Percentiles rank a stretch among this genome's conserved stretches.
Evolutionary conservation across 345 rosid species (phyloP).

Genomic region (Sisymbrium irio): DNA sequence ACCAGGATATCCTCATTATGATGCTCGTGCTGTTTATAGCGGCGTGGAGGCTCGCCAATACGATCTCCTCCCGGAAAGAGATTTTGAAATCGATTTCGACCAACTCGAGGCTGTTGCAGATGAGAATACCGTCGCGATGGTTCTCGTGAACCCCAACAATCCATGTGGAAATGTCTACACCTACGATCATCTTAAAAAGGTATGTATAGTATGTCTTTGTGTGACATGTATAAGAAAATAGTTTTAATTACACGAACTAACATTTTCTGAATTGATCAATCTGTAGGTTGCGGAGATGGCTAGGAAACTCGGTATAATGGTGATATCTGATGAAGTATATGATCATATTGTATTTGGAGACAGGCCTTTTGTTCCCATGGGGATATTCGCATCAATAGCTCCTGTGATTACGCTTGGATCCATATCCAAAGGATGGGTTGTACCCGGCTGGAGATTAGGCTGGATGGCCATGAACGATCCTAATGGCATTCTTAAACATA

Average conservation of each 20-base stretch:
- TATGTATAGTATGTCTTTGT: background rate
- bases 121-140: too few relatives aligned
- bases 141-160: too few relatives aligned
- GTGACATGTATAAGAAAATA: background rate
- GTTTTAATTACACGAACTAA: background rate
- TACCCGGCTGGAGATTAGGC: conserved; percentile 56
- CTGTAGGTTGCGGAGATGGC: conserved; percentile 54
- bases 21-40: too few relatives aligned
- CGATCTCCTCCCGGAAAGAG: too few relatives aligned
- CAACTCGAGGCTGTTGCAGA: too few relatives aligned
- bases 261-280: background rate
- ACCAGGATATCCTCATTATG: too few relatives aligned
- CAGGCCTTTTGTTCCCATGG: too few relatives aligned
- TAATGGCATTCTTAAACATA: conserved; percentile 22
- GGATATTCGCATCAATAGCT: conserved; percentile 41
- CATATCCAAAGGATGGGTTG: conserved; percentile 52
- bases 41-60: too few relatives aligned
- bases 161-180: conserved; percentile 38
- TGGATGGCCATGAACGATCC: conserved; percentile 47
- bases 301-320: conserved; percentile 45
- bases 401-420: conserved; percentile 53
- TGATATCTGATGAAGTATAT: too few relatives aligned
- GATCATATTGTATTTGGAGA: too few relatives aligned
- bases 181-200: conserved; percentile 40
- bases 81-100: too few relatives aligned